Conservation (phyloP, 1,139 yeast species). For the Lizanozyma gosingica region DNA sequence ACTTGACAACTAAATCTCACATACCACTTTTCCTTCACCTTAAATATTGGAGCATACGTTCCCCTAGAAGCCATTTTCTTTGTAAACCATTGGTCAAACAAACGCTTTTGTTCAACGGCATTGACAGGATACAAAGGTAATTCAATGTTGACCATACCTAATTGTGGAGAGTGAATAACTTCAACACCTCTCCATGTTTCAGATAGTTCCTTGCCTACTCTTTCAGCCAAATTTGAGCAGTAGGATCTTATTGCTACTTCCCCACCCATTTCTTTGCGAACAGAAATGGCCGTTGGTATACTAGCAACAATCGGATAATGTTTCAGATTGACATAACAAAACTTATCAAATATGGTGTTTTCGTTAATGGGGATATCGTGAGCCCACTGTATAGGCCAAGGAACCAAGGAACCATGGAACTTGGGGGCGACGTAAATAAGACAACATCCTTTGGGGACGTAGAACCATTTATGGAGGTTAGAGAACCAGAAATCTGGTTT, state of each 20-base stretch:
- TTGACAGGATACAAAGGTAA: background rate
- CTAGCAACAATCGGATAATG: background rate
- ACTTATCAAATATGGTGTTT: background rate
- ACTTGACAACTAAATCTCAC: conserved; percentile 53
- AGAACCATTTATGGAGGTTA: conserved; percentile 67
- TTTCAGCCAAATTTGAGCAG: background rate
- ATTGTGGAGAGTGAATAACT: background rate
- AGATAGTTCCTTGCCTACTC: background rate
- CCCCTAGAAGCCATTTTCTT: background rate
- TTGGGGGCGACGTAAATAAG: conserved; percentile 48
- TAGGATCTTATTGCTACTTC: background rate
- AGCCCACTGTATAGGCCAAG: background rate
- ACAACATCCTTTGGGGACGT: conserved; percentile 51
- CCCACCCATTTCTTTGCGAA: background rate
- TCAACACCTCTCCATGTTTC: background rate
- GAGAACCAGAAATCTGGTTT: conserved; percentile 56
- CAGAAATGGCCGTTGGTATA: background rate
- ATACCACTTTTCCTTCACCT: conserved; percentile 25
- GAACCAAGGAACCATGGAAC: conserved; percentile 24
- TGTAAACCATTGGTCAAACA: background rate
- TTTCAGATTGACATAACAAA: background rate
- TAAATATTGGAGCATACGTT: background rate
- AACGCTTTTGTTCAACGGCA: background rate
- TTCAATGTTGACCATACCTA: background rate
- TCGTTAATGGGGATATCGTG: background rate